Conservation (phyloP, 2,329 filamentous ascomycete genomes). For the Sporothrix phasma region DNA sequence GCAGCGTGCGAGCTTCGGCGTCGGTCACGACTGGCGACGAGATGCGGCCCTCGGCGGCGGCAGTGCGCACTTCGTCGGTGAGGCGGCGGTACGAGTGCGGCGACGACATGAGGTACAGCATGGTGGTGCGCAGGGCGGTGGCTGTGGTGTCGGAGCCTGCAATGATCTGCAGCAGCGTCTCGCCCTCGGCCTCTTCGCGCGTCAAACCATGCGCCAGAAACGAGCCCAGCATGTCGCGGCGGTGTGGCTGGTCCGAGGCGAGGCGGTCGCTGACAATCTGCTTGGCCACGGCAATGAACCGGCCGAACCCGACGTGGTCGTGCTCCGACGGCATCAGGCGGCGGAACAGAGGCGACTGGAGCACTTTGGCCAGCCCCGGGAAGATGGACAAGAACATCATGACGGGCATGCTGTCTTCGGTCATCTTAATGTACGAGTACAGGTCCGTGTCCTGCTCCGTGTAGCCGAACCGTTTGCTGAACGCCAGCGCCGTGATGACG, state of each 20-base stretch:
- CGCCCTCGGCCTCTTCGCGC: constrained; percentile 34
- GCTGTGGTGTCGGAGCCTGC: constrained; percentile 26
- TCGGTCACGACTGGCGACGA: constrained; percentile 27
- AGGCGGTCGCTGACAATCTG: constrained; percentile 20
- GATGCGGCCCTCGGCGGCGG: constrained; percentile 23
- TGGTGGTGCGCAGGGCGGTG: constrained; percentile 22
- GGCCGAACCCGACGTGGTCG: constrained; percentile 32
- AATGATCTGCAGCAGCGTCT: constrained; percentile 31
- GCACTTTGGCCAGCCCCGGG: constrained; percentile 32
- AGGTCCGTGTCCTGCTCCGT: constrained; percentile 36
- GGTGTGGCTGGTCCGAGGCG: constrained; percentile 18
- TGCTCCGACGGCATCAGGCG: constrained; percentile 32
- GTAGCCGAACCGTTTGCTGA: constrained; percentile 40
- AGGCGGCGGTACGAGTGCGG: constrained; percentile 21
- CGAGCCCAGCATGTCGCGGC: constrained; percentile 32
- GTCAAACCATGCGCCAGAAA: constrained; percentile 32
- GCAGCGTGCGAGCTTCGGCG: constrained; percentile 30
- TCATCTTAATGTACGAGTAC: constrained; percentile 33
- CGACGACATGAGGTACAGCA: constrained; percentile 23
- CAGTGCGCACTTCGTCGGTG: constrained; percentile 28
- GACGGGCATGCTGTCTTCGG: constrained; percentile 28
- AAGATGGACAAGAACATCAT: constrained; percentile 29
- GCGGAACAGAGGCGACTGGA: constrained; percentile 34
- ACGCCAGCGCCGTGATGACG: constrained; percentile 42
- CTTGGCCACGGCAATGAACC: constrained; percentile 25